Evolutionary conservation across 1,284 basidiomycete species (phyloP).

Genomic region (Irpex lacteus): DNA sequence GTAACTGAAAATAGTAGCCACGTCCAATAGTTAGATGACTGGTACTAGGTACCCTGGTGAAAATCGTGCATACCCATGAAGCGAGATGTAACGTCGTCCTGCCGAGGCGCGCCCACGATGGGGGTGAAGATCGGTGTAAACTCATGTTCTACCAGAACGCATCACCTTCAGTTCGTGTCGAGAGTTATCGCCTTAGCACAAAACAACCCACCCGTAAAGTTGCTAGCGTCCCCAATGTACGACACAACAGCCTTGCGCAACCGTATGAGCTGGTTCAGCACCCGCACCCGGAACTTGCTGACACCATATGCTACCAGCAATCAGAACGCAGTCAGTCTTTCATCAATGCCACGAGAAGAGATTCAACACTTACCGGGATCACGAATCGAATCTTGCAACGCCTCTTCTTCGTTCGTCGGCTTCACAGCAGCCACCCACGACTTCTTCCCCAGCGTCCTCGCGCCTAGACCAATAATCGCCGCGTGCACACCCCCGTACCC

Average conservation of each 20-base stretch:
- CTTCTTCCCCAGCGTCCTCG: conserved; percentile 67
- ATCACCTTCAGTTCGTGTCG: no score
- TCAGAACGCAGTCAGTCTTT: no score
- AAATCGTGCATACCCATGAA: conserved; percentile 31
- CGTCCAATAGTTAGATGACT: background rate
- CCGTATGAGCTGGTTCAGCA: conserved; percentile 50
- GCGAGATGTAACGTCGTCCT: conserved; percentile 42
- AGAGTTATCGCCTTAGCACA: no score
- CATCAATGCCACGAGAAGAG: no score
- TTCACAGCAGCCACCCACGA: conserved; percentile 58
- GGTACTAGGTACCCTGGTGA: conserved; percentile 8
- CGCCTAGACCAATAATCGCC: conserved; percentile 75
- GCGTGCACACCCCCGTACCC: conserved; percentile 84
- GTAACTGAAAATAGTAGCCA: conserved; percentile 40
- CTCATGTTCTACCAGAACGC: conserved; percentile 48
- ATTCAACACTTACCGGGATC: conserved; percentile 45
- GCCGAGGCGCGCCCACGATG: conserved; percentile 44
- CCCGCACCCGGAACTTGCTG: conserved; percentile 55
- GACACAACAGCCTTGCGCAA: conserved; percentile 59
- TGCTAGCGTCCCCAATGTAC: conserved; percentile 67
- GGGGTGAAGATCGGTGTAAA: conserved; percentile 67
- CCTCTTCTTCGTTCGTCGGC: conserved; percentile 72
- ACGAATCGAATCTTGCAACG: conserved; percentile 48
- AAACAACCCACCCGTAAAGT: conserved; percentile 52
- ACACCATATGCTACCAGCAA: conserved; percentile 44